A percentile compares a stretch with the other conserved stretches of the same genome.
Conservation (phyloP, 345 rosid genomes). For the Triadica sebifera region DNA sequence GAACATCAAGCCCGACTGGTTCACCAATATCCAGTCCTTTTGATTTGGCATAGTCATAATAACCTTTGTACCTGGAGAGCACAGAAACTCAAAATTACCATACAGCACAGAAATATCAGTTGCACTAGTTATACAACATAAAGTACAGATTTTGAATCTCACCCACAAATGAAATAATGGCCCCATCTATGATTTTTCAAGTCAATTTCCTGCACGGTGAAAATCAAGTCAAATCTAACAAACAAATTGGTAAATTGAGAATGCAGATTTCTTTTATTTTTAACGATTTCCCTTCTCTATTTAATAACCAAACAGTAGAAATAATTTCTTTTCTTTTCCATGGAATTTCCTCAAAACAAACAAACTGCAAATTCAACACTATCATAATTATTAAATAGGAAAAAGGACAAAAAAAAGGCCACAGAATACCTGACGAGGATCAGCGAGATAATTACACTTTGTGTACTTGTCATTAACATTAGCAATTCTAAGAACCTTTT, state of each 20-base stretch:
- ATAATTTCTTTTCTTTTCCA: no score
- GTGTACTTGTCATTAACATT: conserved; percentile 74
- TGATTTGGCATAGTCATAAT: conserved; percentile 62
- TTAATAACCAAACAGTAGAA: no score
- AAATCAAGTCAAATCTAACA: background rate
- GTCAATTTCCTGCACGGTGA: conserved; percentile 66
- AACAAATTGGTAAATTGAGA: background rate
- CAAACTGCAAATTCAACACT: background rate
- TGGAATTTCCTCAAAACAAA: no score
- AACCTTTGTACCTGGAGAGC: conserved; percentile 77
- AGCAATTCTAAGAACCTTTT: conserved; percentile 59
- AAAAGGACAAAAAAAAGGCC: no score
- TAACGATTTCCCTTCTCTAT: no score
- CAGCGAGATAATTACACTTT: conserved; percentile 72
- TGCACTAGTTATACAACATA: background rate
- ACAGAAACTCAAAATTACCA: background rate
- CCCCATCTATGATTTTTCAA: conserved; percentile 93
- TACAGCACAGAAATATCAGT: background rate
- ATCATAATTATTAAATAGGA: background rate
- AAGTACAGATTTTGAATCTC: conserved; percentile 24
- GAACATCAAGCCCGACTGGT: conserved; percentile 81
- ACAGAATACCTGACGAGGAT: conserved; percentile 63
- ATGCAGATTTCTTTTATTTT: background rate
- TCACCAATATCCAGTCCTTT: conserved; percentile 66
- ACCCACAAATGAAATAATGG: conserved; percentile 94